Conservation (phyloP, 2,329 filamentous ascomycete genomes). For the Cladosporium sp. region DNA sequence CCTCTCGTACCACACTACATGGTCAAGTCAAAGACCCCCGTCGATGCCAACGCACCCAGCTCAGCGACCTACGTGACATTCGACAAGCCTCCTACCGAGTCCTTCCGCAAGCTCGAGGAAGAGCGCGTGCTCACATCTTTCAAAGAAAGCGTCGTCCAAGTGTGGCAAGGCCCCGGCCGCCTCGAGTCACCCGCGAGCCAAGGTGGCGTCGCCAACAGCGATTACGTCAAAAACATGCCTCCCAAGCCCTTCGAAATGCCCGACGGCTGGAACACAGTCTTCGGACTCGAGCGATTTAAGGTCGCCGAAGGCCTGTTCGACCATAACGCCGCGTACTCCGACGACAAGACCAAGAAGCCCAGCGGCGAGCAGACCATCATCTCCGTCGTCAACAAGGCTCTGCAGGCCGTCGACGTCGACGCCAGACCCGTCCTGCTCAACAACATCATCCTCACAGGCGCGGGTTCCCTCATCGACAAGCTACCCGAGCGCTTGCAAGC, state of each 20-base stretch:
- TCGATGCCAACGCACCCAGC: conserved; percentile 79
- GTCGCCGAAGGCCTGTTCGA: conserved; percentile 91
- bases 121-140: conserved; percentile 92
- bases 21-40: conserved; percentile 81
- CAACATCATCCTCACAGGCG: conserved; percentile 92
- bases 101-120: conserved; percentile 82
- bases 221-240: conserved; percentile 69
- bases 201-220: conserved; percentile 62
- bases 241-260: conserved; percentile 95
- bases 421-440: conserved; percentile 77
- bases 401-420: conserved; percentile 84
- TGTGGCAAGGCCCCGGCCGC: conserved; percentile 79
- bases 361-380: conserved; percentile 74
- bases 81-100: conserved; percentile 59
- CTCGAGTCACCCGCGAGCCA: conserved; percentile 44
- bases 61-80: conserved; percentile 76
- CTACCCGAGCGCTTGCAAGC: conserved; percentile 88
- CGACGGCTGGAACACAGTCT: conserved; percentile 94
- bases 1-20: conserved; percentile 82
- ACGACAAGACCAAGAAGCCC: conserved; percentile 52
- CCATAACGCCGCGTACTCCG: conserved; percentile 68
- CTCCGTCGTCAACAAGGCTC: conserved; percentile 73
- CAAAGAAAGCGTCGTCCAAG: conserved; percentile 95
- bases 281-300: conserved; percentile 82
- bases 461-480: conserved; percentile 81